Evolutionary conservation across 1,284 basidiomycete species (phyloP).

Genomic region (Inonotus hispidus): DNA sequence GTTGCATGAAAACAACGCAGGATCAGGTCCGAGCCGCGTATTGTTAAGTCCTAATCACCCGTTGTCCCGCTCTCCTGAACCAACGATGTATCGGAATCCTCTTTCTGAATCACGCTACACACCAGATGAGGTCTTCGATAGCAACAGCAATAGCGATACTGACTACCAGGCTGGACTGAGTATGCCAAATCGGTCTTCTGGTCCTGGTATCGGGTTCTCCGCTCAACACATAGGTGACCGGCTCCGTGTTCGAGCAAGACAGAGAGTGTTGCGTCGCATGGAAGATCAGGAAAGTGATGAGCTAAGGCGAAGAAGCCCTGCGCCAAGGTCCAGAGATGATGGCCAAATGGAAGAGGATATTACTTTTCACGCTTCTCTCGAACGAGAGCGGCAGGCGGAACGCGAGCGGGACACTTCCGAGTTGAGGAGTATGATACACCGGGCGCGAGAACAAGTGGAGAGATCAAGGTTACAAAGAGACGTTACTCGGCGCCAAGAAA

Average conservation of each 20-base stretch:
- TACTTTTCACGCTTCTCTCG: neutral
- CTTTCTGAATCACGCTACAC: neutral
- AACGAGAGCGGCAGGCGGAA: neutral
- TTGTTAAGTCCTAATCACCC: neutral
- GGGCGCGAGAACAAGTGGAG: neutral
- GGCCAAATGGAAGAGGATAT: conserved; percentile 15
- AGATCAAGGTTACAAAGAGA: neutral
- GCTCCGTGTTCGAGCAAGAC: neutral
- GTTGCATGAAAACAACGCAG: neutral
- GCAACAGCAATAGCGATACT: neutral
- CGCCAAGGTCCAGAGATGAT: neutral
- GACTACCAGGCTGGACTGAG: neutral
- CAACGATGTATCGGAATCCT: neutral
- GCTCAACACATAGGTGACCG: neutral
- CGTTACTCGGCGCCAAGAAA: neutral
- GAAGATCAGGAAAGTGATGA: neutral
- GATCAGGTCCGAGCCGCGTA: neutral
- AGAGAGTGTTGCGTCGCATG: neutral
- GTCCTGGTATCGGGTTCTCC: too few species aligned
- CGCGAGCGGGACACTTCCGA: neutral
- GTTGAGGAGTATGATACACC: neutral
- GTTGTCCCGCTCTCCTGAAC: neutral
- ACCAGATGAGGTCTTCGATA: neutral
- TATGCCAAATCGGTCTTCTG: neutral
- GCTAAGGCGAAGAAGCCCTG: neutral